Percentiles rank a stretch among this genome's conserved stretches.
phyloP scores from a whole-genome alignment of 306 rosid genomes.

The Phaseolus lunatus region DNA sequence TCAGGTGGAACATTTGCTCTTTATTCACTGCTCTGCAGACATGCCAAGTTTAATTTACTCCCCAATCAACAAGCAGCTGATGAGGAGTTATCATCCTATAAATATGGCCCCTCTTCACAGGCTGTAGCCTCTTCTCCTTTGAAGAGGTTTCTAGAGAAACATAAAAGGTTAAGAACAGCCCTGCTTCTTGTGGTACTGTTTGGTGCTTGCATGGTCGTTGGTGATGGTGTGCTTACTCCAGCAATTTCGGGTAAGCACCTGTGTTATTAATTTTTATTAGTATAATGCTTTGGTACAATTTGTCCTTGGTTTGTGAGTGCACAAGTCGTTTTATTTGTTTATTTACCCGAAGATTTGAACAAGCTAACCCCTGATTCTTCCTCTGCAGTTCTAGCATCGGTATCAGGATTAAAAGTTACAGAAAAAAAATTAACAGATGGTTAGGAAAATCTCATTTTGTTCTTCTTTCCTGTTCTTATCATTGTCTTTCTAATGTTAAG shows the following conservation, averaged over 20 bases:
- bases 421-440: constrained; percentile 65
- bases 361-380: constrained; percentile 22
- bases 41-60: constrained; percentile 82
- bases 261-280: constrained; percentile 1
- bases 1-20: constrained; percentile 94
- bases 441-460: constrained; percentile 45
- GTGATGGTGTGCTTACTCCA: constrained; percentile 91
- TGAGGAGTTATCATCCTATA: constrained; percentile 83
- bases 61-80: constrained; percentile 94
- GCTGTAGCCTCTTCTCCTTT: constrained; percentile 57
- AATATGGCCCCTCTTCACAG: constrained; percentile 79
- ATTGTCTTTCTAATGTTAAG: constrained; percentile 18
- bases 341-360: neutral
- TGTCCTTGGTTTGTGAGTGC: neutral
- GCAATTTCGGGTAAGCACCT: constrained; percentile 78
- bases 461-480: neutral
- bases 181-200: constrained; percentile 74
- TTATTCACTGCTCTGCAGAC: constrained; percentile 85
- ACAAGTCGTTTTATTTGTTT: constrained; percentile 6
- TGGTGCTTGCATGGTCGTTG: constrained; percentile 92
- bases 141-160: constrained; percentile 82
- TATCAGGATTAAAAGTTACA: constrained; percentile 76
- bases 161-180: constrained; percentile 72
- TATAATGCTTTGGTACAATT: constrained; percentile 13
- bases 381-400: constrained; percentile 79